Percentiles rank a stretch among this genome's conserved stretches.
Evolutionary conservation across 768 basidiomycete species (phyloP).

Genomic region (Cyclocybe cylindracea): DNA sequence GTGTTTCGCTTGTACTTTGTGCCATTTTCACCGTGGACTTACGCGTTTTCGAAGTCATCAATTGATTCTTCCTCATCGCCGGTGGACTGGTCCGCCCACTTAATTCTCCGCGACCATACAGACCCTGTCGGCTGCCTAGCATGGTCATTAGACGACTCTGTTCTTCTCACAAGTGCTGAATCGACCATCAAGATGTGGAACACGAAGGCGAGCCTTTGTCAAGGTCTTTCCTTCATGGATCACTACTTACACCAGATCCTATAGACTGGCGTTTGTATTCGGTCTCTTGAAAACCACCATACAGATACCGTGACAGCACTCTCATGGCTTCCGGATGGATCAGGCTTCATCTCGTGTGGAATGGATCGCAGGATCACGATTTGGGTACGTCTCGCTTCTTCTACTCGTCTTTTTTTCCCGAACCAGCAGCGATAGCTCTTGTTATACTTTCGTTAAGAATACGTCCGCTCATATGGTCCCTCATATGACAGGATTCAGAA

Average conservation of each 20-base stretch:
- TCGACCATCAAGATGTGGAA: constrained; percentile 88
- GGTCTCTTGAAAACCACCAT: constrained; percentile 64
- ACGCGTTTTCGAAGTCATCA: constrained; percentile 27
- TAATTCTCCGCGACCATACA: constrained; percentile 72
- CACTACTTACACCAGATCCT: constrained; percentile 13
- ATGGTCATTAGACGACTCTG: constrained; percentile 90
- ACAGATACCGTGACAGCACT: constrained; percentile 84
- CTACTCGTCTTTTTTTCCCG: constrained; percentile 5
- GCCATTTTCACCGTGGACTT: constrained; percentile 11
- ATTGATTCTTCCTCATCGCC: constrained; percentile 46
- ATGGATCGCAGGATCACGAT: constrained; percentile 82
- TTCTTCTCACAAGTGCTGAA: constrained; percentile 84
- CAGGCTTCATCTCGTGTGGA: constrained; percentile 87
- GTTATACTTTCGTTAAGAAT: constrained; percentile 7
- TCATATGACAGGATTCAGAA: constrained; percentile 59
- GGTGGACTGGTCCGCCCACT: constrained; percentile 61
- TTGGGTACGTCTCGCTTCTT: constrained; percentile 61
- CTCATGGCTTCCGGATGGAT: constrained; percentile 85
- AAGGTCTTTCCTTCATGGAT: neutral
- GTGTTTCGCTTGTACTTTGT: constrained; percentile 22
- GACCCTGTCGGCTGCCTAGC: constrained; percentile 81
- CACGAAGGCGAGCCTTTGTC: constrained; percentile 58
- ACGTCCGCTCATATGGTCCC: constrained; percentile 14
- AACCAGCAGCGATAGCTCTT: constrained; percentile 8
- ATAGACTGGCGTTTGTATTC: constrained; percentile 75